Conservation (phyloP, 2,329 filamentous ascomycete species). For the Alternaria arborescens region DNA sequence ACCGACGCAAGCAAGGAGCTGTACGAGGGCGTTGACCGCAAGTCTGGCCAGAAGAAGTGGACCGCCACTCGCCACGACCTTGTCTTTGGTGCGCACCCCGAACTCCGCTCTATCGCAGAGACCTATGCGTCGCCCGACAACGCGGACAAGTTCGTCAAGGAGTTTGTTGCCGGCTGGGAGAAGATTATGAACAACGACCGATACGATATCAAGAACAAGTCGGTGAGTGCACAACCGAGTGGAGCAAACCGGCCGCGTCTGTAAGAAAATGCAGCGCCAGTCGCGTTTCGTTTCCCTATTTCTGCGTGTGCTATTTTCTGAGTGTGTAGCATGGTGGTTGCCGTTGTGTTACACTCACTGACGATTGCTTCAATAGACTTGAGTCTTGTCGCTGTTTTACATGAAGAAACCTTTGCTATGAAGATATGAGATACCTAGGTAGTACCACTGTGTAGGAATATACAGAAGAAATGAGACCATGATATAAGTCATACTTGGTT, state of each 20-base stretch:
- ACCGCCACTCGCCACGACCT: slow-evolving; percentile 73
- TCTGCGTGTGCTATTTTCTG: slow-evolving; percentile 2
- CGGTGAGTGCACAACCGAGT: slow-evolving; percentile 41
- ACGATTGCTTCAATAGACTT: slow-evolving; percentile 16
- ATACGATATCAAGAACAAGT: slow-evolving; percentile 62
- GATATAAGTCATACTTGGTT: neutral
- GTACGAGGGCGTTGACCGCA: slow-evolving; percentile 72
- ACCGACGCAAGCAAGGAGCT: slow-evolving; percentile 60
- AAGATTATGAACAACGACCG: slow-evolving; percentile 80
- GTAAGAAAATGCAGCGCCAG: slow-evolving; percentile 16
- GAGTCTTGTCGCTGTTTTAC: slow-evolving; percentile 14
- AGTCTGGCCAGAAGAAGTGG: slow-evolving; percentile 73
- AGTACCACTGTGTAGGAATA: slow-evolving; percentile 8
- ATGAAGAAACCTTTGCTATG: slow-evolving; percentile 1
- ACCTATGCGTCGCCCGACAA: slow-evolving; percentile 71
- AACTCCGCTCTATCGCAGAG: slow-evolving; percentile 75
- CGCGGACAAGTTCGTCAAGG: slow-evolving; percentile 71
- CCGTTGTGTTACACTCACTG: slow-evolving; percentile 20
- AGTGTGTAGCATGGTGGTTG: slow-evolving; percentile 7
- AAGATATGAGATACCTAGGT: slow-evolving; percentile 16
- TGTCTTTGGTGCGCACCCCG: slow-evolving; percentile 76
- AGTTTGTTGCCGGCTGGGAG: slow-evolving; percentile 75
- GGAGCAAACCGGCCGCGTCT: slow-evolving; percentile 38
- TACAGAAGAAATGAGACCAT: slow-evolving; percentile 1
- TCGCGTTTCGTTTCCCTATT: slow-evolving; percentile 1